Conservation (phyloP, 495 filamentous ascomycete genomes). For the Annulohypoxylon moriforme region DNA sequence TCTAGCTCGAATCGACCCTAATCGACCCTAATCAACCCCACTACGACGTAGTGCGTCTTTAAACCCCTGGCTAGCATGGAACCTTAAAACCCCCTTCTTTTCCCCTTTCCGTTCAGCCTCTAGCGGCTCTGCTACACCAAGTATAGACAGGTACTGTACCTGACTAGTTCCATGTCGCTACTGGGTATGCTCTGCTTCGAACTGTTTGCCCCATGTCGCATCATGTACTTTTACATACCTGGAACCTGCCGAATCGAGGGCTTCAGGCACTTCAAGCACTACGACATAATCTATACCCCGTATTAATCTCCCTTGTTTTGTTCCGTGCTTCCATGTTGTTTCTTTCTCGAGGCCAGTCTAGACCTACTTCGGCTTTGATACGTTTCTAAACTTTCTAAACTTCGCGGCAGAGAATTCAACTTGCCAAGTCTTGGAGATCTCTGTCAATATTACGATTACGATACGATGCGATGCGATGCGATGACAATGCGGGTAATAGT, state of each 20-base stretch:
- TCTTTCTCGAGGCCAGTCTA: conserved; percentile 13
- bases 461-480: conserved; percentile 14
- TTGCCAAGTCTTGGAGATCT: conserved; percentile 11
- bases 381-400: conserved; percentile 4
- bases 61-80: conserved; percentile 34
- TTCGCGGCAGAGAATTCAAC: background rate
- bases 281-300: conserved; percentile 39
- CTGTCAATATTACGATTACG: conserved; percentile 2
- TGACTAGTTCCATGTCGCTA: background rate
- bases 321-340: conserved; percentile 30
- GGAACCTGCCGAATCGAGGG: conserved; percentile 23
- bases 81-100: conserved; percentile 34
- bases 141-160: conserved; percentile 30
- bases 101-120: conserved; percentile 36
- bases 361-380: conserved; percentile 4
- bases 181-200: background rate
- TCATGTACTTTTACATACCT: conserved; percentile 13
- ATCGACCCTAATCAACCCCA: background rate
- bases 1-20: background rate
- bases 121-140: background rate
- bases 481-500: background rate
- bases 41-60: conserved; percentile 34
- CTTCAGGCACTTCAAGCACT: conserved; percentile 13
- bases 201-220: background rate
- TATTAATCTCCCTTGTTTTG: conserved; percentile 39